Evolutionary conservation across 2,329 filamentous ascomycete species (phyloP).

Genomic region (Tolypocladium tropicale): DNA sequence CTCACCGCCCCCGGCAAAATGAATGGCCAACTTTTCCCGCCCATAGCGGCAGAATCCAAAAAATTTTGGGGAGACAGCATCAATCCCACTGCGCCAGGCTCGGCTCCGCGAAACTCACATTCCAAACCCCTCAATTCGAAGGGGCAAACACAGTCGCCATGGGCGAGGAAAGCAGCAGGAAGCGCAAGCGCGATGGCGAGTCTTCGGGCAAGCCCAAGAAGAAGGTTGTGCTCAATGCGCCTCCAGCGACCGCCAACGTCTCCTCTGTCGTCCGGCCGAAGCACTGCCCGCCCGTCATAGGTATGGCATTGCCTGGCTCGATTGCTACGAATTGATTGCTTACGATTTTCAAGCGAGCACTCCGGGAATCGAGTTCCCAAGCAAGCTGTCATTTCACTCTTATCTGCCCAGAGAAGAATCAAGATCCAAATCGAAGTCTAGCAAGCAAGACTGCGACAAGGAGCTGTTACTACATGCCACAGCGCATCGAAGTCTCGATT

Average conservation of each 20-base stretch:
- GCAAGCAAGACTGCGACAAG: slow-evolving; percentile 27
- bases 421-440: slow-evolving; percentile 24
- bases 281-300: slow-evolving; percentile 42
- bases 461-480: slow-evolving; percentile 49
- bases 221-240: slow-evolving; percentile 39
- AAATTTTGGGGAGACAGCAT: slow-evolving; percentile 15
- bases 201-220: slow-evolving; percentile 33
- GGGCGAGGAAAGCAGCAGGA: slow-evolving; percentile 32
- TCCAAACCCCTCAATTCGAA: neutral
- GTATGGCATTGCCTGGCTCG: slow-evolving; percentile 22
- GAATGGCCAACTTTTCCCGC: slow-evolving; percentile 12
- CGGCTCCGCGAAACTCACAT: neutral
- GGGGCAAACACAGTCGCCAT: slow-evolving; percentile 14
- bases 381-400: slow-evolving; percentile 32
- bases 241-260: slow-evolving; percentile 30
- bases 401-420: slow-evolving; percentile 31
- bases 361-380: slow-evolving; percentile 25
- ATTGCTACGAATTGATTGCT: slow-evolving; percentile 3
- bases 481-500: slow-evolving; percentile 47
- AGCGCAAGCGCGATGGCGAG: slow-evolving; percentile 42
- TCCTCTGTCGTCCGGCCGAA: slow-evolving; percentile 34
- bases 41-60: slow-evolving; percentile 12
- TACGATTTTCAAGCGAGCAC: slow-evolving; percentile 19
- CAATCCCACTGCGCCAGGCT: slow-evolving; percentile 5
- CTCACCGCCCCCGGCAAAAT: slow-evolving; percentile 17